Percentiles rank a stretch among this genome's conserved stretches.
These are phyloP conservation scores for Lojkania enalia DNA, from an alignment of 2,329 filamentous ascomycete species.

Conservation along the genomic window DNA sequence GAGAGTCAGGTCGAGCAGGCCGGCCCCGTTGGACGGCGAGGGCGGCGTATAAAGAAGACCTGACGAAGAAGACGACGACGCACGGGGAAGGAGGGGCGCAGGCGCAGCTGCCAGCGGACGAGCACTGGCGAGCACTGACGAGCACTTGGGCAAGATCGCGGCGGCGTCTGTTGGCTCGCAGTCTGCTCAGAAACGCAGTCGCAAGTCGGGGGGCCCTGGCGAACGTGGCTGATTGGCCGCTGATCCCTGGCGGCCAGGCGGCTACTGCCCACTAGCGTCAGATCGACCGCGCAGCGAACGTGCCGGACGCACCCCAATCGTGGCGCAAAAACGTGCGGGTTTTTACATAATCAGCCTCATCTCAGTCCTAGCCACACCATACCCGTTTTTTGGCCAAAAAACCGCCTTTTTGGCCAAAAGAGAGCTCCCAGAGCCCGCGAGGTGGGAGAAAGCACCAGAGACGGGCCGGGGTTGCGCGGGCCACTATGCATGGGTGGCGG, in stretches of 20 bases:
- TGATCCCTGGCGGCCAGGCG: conserved; percentile 11
- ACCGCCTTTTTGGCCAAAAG: conserved; percentile 36
- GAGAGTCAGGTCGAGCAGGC: conserved; percentile 22
- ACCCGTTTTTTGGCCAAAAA: conserved; percentile 40
- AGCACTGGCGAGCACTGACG: too few species aligned
- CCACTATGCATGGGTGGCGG: conserved; percentile 19
- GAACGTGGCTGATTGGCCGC: conserved; percentile 16
- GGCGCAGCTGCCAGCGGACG: conserved; percentile 34
- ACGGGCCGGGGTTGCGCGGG: conserved; percentile 22
- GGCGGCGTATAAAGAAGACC: conserved; percentile 36
- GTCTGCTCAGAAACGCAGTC: conserved; percentile 20
- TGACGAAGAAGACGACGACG: conserved; percentile 8
- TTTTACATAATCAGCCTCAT: conserved; percentile 25
- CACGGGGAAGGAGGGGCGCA: conserved; percentile 28
- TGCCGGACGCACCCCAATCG: conserved; percentile 11
- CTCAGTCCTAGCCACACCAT: conserved; percentile 28
- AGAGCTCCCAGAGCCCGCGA: conserved; percentile 22
- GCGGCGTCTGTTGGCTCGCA: conserved; percentile 36
- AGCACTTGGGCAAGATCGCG: conserved; percentile 22
- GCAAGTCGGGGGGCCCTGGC: conserved; percentile 12
- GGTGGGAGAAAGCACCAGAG: conserved; percentile 23
- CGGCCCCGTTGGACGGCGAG: conserved; percentile 32
- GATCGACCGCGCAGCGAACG: conserved; percentile 4
- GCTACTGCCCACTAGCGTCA: conserved; percentile 5
- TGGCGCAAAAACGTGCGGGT: conserved; percentile 24